Evolutionary conservation across 352 stramenopile species (phyloP).

Genomic region (Globisporangium ultimum): DNA sequence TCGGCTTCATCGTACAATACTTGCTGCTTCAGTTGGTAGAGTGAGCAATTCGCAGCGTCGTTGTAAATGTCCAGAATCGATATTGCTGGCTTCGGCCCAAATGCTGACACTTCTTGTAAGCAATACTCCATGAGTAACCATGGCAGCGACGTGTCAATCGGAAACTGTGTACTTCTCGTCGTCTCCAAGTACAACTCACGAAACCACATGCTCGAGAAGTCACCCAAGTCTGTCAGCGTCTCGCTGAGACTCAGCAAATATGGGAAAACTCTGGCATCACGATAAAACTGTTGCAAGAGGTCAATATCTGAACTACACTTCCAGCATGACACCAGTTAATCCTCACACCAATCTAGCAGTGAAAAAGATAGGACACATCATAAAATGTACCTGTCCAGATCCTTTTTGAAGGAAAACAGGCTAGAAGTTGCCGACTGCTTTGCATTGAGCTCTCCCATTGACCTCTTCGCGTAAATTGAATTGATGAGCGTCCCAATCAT

Average conservation of each 20-base stretch:
- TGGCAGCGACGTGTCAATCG: slow-evolving; percentile 75
- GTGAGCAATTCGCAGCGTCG: slow-evolving; percentile 50
- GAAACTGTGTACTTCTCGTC: slow-evolving; percentile 65
- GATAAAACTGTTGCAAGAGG: slow-evolving; percentile 52
- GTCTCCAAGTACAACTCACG: slow-evolving; percentile 81
- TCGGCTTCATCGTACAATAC: slow-evolving; percentile 81
- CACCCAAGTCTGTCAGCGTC: slow-evolving; percentile 41
- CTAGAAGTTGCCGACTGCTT: slow-evolving; percentile 30
- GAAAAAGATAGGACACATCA: not conserved
- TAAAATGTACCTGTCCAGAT: slow-evolving; percentile 58
- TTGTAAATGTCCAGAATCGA: slow-evolving; percentile 86
- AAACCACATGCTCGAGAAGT: slow-evolving; percentile 79
- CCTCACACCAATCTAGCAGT: too few relatives aligned
- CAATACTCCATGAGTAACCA: slow-evolving; percentile 77
- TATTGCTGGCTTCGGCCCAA: slow-evolving; percentile 32
- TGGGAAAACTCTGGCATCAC: slow-evolving; percentile 36
- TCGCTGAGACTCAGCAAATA: slow-evolving; percentile 52
- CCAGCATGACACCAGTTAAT: not conserved
- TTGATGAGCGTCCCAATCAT: slow-evolving; percentile 53
- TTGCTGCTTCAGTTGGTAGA: slow-evolving; percentile 57
- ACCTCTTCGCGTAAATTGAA: slow-evolving; percentile 61
- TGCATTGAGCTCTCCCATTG: slow-evolving; percentile 51
- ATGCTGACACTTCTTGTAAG: slow-evolving; percentile 21
- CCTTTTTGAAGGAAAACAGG: slow-evolving; percentile 73
- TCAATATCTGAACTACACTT: slow-evolving; percentile 53